Evolutionary conservation across 2,329 filamentous ascomycete genomes (phyloP), one percentile per base, ranked within the genome.

Genomic region (Pseudogymnoascus sp.): DNA sequence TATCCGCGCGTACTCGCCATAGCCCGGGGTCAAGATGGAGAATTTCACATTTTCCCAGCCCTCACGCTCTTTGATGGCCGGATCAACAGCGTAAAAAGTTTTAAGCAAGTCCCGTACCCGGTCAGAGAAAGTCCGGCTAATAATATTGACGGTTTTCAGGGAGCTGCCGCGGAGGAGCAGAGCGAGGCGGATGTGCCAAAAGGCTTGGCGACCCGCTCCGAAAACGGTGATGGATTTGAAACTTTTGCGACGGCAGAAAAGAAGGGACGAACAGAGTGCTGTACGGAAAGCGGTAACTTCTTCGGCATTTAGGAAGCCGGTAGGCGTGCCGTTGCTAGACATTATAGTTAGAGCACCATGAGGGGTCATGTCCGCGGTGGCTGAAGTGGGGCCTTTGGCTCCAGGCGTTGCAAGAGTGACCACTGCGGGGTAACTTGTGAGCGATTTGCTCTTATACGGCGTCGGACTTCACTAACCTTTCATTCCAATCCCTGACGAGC

Each of bases 131-230:
- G 81, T 79, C 35, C 90, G 86, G 70, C 92, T 95, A 72, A 96
- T 87, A 69, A 97, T 87, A 75, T 93, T 88, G 58, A 97, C 83
- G 63, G 88, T 84, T 68, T 87, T 86, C 68, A 96, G 87, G 17
- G 91, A 90, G 51, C 77, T 61, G 1, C 84, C 84, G 29, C 81
- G 87, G 59, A 94, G 80, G 66, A 93, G 81, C 9, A 97, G 81
- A 0, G 92, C 88, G 4, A 97, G 82, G 0, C 92, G 87, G 44
- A 96, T 85, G 73, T 97, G 93, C 92, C 92, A 97, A 77, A 93
- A 96, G 10, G 93, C 93, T 77, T 97, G 92, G 68, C 88, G 86
- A 51, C 93, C 93, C 35, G 89, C 87, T 25, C 93, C 93, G 73
- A 97, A 97, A 61, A 96, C 88, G 12, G 88, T 87, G 9, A 97